Percentiles rank a stretch among this genome's conserved stretches.
phyloP scores from a whole-genome alignment of 345 rosid species.

The Ceriops zippeliana region DNA sequence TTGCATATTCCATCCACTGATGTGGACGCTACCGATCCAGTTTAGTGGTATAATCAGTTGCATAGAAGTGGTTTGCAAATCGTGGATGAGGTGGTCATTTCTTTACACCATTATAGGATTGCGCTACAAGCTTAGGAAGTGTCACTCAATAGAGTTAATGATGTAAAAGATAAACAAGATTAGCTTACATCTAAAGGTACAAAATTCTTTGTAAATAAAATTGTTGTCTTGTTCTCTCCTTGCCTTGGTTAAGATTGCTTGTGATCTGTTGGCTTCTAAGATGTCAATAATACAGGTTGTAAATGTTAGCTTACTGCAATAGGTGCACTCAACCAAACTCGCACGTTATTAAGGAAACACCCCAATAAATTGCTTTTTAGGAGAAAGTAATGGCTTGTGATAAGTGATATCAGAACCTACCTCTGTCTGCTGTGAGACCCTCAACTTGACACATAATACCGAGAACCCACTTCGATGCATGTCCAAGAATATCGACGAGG shows the following conservation, averaged over 20 bases:
- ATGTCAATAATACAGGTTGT: neutral
- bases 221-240: neutral
- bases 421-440: no score
- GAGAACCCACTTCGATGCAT: no score
- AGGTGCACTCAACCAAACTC: no score
- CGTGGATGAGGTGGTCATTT: constrained; percentile 77
- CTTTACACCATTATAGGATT: constrained; percentile 61
- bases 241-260: neutral
- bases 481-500: no score
- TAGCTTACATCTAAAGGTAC: constrained; percentile 10
- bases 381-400: no score
- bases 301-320: neutral
- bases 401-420: no score
- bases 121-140: constrained; percentile 77
- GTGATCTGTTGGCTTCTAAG: neutral
- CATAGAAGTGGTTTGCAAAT: constrained; percentile 75
- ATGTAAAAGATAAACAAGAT: constrained; percentile 49
- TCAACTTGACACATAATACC: no score
- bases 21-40: constrained; percentile 50
- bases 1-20: constrained; percentile 40
- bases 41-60: constrained; percentile 74
- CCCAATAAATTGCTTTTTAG: no score
- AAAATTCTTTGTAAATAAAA: constrained; percentile 18
- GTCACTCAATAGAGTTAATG: constrained; percentile 60
- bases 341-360: no score